A percentile compares a stretch with the other conserved stretches of the same genome.
These are phyloP conservation scores for Kwoniella shandongensis DNA, from an alignment of 768 basidiomycete genomes.

Conservation along the genomic window DNA sequence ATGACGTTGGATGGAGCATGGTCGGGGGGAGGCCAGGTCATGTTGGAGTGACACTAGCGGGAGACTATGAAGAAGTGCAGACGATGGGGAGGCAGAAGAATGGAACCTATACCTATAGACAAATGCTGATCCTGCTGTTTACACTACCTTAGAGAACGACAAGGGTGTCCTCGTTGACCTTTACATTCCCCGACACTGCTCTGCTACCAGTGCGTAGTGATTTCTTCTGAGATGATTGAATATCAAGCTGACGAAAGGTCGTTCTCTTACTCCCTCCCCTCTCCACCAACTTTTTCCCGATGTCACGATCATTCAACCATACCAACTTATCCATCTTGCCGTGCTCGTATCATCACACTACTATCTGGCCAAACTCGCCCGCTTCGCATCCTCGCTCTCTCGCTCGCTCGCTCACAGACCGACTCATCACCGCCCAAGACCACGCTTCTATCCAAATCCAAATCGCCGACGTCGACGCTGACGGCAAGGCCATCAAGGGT, in stretches of 20 bases:
- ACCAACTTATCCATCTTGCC: background rate
- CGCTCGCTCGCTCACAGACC: constrained; percentile 62
- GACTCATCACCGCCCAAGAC: constrained; percentile 97
- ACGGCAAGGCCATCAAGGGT: constrained; percentile 60
- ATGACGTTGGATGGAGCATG: background rate
- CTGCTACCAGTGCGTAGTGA: constrained; percentile 82
- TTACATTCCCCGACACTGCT: constrained; percentile 98
- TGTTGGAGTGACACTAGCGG: too few relatives aligned
- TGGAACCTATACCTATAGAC: constrained; percentile 14
- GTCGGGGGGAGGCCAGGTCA: too few relatives aligned
- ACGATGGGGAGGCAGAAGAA: background rate
- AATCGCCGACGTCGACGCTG: constrained; percentile 84
- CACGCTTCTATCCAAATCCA: constrained; percentile 97
- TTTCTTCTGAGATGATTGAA: background rate
- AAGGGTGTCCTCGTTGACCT: constrained; percentile 99
- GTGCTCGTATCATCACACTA: too few relatives aligned
- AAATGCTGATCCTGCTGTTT: background rate
- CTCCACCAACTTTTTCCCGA: background rate
- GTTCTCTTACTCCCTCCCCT: background rate
- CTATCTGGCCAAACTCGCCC: too few relatives aligned
- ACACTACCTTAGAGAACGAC: constrained; percentile 31
- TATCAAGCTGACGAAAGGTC: background rate
- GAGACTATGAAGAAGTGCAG: background rate
- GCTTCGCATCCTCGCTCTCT: background rate
- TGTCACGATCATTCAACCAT: background rate